Evolutionary conservation across 805 yeast species (phyloP).

Genomic region (Starmerella bombicola): DNA sequence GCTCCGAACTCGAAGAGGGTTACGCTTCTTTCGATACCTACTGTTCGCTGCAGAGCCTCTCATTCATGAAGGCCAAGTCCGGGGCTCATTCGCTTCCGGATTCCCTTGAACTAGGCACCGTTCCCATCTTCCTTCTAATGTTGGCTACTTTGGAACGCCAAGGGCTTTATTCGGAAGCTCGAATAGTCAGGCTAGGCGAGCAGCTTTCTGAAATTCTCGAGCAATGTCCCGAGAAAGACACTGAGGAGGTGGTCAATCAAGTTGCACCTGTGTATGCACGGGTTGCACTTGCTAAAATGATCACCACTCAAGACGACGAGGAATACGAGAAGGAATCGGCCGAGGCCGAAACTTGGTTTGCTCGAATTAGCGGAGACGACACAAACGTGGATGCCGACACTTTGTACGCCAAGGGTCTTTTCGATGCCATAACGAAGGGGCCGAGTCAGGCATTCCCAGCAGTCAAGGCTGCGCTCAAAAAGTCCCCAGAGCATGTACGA

Average conservation of each 20-base stretch:
- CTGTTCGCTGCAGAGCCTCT: constrained; percentile 24
- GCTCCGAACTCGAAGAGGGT: constrained; percentile 27
- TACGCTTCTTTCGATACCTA: constrained; percentile 27
- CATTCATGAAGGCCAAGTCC: constrained; percentile 18
- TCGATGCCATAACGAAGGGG: constrained; percentile 21
- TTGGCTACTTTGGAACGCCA: constrained; percentile 15
- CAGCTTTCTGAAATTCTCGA: constrained; percentile 3
- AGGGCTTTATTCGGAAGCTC: constrained; percentile 3
- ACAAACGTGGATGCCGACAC: constrained; percentile 1
- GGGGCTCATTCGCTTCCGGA: constrained; percentile 24
- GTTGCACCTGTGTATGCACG: constrained; percentile 15
- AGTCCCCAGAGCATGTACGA: constrained; percentile 42
- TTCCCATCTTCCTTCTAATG: constrained; percentile 16
- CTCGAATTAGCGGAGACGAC: constrained; percentile 1
- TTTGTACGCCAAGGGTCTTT: constrained; percentile 22
- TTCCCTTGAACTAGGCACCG: constrained; percentile 16
- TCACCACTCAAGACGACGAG: neutral
- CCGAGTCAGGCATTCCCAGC: constrained; percentile 21
- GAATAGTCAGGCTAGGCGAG: constrained; percentile 2
- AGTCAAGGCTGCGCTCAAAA: constrained; percentile 21
- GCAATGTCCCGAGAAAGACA: neutral
- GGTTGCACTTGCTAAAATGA: constrained; percentile 6
- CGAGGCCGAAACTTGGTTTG: constrained; percentile 19
- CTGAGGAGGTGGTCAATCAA: neutral
- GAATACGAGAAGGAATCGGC: constrained; percentile 10